Evolutionary conservation across 2,329 filamentous ascomycete species (phyloP).

Genomic region (Thielaviopsis punctulata): DNA sequence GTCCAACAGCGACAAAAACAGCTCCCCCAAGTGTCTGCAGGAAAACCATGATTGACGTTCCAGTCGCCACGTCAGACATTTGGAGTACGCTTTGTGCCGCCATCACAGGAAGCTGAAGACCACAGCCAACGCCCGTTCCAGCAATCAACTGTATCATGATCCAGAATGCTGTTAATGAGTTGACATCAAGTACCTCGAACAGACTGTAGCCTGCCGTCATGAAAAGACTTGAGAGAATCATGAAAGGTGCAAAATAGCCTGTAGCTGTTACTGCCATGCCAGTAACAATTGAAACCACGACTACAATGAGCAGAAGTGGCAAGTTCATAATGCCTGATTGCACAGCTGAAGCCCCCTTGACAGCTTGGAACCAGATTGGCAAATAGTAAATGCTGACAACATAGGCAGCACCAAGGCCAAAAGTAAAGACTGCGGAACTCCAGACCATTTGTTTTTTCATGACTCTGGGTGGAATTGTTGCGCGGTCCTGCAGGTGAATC

Average conservation of each 20-base stretch:
- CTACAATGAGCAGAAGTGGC: conserved; percentile 21
- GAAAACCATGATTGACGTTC: conserved; percentile 30
- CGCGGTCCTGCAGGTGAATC: conserved; percentile 22
- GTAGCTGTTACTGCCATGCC: conserved; percentile 19
- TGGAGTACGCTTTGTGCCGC: conserved; percentile 28
- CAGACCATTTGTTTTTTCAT: conserved; percentile 24
- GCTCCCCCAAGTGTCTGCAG: conserved; percentile 25
- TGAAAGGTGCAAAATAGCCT: conserved; percentile 25
- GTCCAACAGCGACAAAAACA: conserved; percentile 33
- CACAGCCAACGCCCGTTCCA: conserved; percentile 22
- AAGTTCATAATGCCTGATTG: conserved; percentile 22
- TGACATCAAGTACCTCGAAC: conserved; percentile 20
- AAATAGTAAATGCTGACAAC: conserved; percentile 18
- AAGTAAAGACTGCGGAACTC: conserved; percentile 20
- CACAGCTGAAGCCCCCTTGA: conserved; percentile 21
- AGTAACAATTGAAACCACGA: conserved; percentile 18
- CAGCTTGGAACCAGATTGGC: conserved; percentile 23
- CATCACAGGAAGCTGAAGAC: conserved; percentile 27
- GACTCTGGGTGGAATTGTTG: conserved; percentile 27
- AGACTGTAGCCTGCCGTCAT: conserved; percentile 21
- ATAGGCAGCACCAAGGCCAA: conserved; percentile 22
- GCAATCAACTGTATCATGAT: conserved; percentile 15
- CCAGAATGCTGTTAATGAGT: conserved; percentile 15
- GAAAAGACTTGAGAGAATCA: conserved; percentile 19
- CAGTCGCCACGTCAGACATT: conserved; percentile 27